Base-by-base conservation (phyloP, 78 protist species). In the Dictyostelium discoideum region DNA sequence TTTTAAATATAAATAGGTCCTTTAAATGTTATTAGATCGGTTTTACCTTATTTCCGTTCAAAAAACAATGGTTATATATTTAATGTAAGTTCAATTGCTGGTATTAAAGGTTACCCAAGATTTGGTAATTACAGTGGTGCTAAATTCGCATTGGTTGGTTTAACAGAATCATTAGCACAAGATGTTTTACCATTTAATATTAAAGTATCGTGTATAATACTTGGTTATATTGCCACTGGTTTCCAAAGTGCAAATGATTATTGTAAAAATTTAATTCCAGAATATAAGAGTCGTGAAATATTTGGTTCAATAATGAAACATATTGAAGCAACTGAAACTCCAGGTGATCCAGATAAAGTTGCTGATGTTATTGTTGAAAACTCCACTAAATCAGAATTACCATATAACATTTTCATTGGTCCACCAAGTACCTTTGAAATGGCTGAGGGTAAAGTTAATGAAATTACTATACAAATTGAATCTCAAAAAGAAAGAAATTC, bases 401-500 rank as follows among this genome's bases (percentile, higher is more conserved):
- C 86, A n/a, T 81, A 32, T 74, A 74, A 74, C 39, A 8, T 74
- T 10, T 74, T 74, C 37, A 74, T 74, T 37, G 48, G 81, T 74
- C 63, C 86, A 81, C 1, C 3, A 1, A 5, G 2, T 1, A 80
- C 72, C 5, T 80, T 80, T 50, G 39, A 3, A 24, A 50, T 50
- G 18, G n/a, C 16, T 5, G 69, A 80, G 50, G 5, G 3, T 6
- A 80, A 80, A 50, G 72, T 46, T 9, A 50, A 80, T 3, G 65
- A 32, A 80, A 80, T 50, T 80, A 24, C 8, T 22, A 20, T 1
- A 32, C 48, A 81, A 29, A 72, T 54, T 7, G 24, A 32, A 32
- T 29, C 74, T 44, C 86, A 81, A 81, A 81, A 54, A 81, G 86
- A 81, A 81, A 50, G 73, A 50, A 81, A 81, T 48, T 48, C 86